A percentile compares a stretch with the other conserved stretches of the same genome.
Evolutionary conservation across 2,329 filamentous ascomycete genomes (phyloP).

Genomic region (Ceratocystis albifundus): DNA sequence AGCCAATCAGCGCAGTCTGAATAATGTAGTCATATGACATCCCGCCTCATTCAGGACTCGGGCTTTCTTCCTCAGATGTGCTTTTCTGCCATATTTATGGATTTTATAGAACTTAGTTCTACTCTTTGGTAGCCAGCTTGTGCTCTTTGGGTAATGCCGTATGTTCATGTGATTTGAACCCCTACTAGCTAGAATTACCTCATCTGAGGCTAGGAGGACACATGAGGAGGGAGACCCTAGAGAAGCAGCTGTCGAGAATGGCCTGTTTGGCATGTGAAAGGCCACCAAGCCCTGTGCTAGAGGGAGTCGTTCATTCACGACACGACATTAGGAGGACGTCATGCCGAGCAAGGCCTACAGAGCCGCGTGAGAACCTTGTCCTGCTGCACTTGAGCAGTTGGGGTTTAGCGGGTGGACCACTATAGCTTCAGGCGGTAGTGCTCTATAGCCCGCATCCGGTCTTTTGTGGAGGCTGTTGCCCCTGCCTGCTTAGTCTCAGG

Average conservation of each 20-base stretch:
- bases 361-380: conserved; percentile 1
- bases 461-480: neutral
- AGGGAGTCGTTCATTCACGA: neutral
- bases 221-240: neutral
- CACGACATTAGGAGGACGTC: neutral
- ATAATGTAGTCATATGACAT: neutral
- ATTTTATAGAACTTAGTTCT: neutral
- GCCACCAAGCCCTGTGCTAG: neutral
- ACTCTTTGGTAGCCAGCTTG: neutral
- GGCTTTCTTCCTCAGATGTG: neutral
- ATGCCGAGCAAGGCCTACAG: conserved; percentile 7
- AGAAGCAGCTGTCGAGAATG: neutral
- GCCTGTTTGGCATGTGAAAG: conserved; percentile 5
- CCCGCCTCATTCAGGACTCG: neutral
- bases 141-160: neutral
- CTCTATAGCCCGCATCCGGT: neutral
- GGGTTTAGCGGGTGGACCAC: neutral
- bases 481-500: conserved; percentile 3
- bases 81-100: neutral
- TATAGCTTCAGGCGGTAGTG: neutral
- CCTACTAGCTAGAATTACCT: conserved; percentile 4
- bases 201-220: neutral
- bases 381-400: neutral
- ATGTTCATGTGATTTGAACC: conserved; percentile 5
- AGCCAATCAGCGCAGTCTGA: conserved; percentile 7